Evolutionary conservation across 2,329 filamentous ascomycete genomes (phyloP).

Genomic region (Hypomyces rosellus): DNA sequence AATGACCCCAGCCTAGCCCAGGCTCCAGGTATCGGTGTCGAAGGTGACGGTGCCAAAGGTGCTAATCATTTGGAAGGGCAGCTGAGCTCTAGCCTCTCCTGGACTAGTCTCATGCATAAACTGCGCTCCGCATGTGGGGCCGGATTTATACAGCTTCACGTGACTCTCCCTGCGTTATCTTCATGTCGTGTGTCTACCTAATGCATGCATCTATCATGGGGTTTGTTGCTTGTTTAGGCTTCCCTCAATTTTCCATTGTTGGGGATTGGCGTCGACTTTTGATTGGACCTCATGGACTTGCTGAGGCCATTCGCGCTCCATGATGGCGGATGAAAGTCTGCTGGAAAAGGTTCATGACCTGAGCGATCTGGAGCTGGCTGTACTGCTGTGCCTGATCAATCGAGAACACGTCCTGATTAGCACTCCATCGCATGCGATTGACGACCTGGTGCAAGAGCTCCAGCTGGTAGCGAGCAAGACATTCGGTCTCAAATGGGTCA

Average conservation of each 20-base stretch:
- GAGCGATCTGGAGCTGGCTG: slow-evolving; percentile 81
- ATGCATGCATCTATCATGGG: neutral
- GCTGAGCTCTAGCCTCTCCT: slow-evolving; percentile 14
- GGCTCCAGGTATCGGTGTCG: slow-evolving; percentile 18
- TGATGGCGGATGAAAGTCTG: slow-evolving; percentile 57
- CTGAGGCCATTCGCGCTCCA: slow-evolving; percentile 15
- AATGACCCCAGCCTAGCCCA: neutral
- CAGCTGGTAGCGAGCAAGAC: slow-evolving; percentile 62
- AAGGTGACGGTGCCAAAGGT: slow-evolving; percentile 25
- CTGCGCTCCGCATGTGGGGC: slow-evolving; percentile 7
- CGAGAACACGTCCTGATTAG: slow-evolving; percentile 86
- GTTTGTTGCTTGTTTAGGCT: neutral
- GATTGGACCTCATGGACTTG: slow-evolving; percentile 21
- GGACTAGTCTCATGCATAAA: slow-evolving; percentile 23
- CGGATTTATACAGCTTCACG: slow-evolving; percentile 1
- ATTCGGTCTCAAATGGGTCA: slow-evolving; percentile 64
- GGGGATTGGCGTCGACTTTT: neutral
- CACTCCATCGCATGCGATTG: slow-evolving; percentile 54
- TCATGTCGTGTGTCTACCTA: too few relatives aligned
- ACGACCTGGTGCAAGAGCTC: slow-evolving; percentile 68
- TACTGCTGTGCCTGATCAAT: slow-evolving; percentile 72
- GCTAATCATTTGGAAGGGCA: slow-evolving; percentile 20
- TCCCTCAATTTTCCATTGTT: neutral
- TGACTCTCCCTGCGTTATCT: neutral
- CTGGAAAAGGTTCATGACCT: slow-evolving; percentile 68